phyloP scores from a whole-genome alignment of 495 filamentous ascomycete species.

The Xylaria grammica region DNA sequence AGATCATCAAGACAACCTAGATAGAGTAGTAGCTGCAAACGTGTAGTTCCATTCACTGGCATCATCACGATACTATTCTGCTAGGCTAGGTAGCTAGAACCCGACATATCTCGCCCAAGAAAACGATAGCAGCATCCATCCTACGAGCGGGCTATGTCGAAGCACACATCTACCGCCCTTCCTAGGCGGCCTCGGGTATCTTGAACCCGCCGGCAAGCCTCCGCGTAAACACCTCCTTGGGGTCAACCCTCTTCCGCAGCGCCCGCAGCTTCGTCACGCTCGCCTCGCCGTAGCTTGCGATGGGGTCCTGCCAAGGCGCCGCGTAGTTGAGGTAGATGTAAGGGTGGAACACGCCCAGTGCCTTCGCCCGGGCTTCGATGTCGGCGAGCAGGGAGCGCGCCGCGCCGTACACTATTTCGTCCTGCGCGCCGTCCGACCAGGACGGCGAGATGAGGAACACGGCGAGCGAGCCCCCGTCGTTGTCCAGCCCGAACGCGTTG shows the following conservation, averaged over 20 bases:
- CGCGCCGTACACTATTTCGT: constrained; percentile 22
- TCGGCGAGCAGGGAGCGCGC: constrained; percentile 17
- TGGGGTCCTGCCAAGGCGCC: constrained; percentile 29
- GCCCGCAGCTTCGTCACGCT: constrained; percentile 18
- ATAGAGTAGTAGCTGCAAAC: too few species aligned
- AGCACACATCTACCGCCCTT: background rate
- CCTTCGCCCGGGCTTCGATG: constrained; percentile 19
- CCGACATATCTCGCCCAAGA: too few species aligned
- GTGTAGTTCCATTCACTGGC: too few species aligned
- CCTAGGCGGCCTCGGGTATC: constrained; percentile 3
- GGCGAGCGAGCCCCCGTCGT: constrained; percentile 11
- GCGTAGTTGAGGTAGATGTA: constrained; percentile 40
- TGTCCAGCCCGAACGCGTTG: constrained; percentile 50
- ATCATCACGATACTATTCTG: too few species aligned
- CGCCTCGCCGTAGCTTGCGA: constrained; percentile 30
- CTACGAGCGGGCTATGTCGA: too few species aligned
- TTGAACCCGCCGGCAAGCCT: constrained; percentile 35
- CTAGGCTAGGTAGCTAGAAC: too few species aligned
- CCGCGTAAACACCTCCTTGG: constrained; percentile 23
- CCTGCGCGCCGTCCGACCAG: constrained; percentile 29
- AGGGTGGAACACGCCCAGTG: constrained; percentile 16
- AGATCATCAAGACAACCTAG: too few species aligned
- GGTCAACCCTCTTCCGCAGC: constrained; percentile 23
- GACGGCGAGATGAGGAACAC: constrained; percentile 23
- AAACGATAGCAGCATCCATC: too few species aligned